These are phyloP conservation scores for Plectosphaerella plurivora DNA, from an alignment of 2,329 filamentous ascomycete species.

Conservation along the genomic window DNA sequence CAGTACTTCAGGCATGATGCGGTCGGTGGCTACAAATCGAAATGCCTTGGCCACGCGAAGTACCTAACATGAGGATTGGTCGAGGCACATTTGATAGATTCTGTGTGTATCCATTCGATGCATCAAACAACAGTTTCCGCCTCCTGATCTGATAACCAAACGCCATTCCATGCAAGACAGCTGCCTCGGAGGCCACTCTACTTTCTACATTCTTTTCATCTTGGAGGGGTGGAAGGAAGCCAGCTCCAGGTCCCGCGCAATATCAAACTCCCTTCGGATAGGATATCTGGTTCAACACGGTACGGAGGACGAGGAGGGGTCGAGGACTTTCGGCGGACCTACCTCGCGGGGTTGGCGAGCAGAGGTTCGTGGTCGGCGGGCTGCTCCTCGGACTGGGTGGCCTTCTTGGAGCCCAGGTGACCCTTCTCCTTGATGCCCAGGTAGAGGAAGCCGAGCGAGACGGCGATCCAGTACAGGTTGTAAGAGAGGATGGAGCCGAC, in stretches of 20 bases:
- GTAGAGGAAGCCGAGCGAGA: conserved; percentile 25
- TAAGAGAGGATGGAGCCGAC: conserved; percentile 85
- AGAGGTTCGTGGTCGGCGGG: conserved; percentile 11
- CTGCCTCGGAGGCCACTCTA: not conserved
- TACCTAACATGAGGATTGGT: too few relatives aligned
- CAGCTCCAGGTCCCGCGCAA: not conserved
- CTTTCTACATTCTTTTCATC: not conserved
- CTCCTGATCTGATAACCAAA: not conserved
- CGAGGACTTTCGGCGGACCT: conserved; percentile 2
- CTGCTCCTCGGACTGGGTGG: conserved; percentile 47
- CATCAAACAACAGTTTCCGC: too few relatives aligned
- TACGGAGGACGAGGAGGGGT: not conserved
- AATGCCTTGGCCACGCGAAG: too few relatives aligned
- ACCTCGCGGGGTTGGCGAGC: conserved; percentile 13
- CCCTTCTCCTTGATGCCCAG: conserved; percentile 36
- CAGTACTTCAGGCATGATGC: too few relatives aligned
- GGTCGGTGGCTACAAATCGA: too few relatives aligned
- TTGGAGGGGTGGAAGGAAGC: not conserved
- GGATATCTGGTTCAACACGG: not conserved
- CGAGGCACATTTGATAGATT: too few relatives aligned
- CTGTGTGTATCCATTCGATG: too few relatives aligned
- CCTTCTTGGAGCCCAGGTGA: conserved; percentile 61
- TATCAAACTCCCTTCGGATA: not conserved
- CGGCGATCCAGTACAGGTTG: conserved; percentile 78
- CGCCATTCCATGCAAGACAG: not conserved